Conservation (phyloP, 768 basidiomycete species). For the Gymnopilus dilepis region DNA sequence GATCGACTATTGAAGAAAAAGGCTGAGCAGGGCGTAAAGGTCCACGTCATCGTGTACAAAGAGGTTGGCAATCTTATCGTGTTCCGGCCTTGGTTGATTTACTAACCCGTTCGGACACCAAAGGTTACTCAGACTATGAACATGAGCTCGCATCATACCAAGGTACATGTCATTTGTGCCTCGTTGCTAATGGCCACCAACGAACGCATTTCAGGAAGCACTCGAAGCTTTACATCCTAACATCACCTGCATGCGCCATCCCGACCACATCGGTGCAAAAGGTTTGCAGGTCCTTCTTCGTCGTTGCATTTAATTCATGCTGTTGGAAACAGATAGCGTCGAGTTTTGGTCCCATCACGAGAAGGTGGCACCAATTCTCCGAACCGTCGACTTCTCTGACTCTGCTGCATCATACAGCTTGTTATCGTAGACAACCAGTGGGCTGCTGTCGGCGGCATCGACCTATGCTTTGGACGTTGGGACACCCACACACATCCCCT, state of each 20-base stretch:
- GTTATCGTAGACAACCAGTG: constrained; percentile 87
- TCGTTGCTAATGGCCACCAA: background rate
- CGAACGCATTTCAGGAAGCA: constrained; percentile 49
- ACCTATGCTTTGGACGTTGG: constrained; percentile 97
- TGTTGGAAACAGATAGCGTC: constrained; percentile 59
- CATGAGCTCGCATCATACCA: constrained; percentile 88
- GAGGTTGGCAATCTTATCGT: constrained; percentile 53
- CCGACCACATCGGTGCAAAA: constrained; percentile 87
- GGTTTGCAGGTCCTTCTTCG: constrained; percentile 36
- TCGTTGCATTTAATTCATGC: background rate
- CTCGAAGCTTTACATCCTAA: constrained; percentile 88
- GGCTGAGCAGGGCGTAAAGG: constrained; percentile 89
- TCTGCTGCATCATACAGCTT: constrained; percentile 39
- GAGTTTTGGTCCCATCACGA: constrained; percentile 95
- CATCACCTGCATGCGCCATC: constrained; percentile 88
- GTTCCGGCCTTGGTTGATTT: background rate
- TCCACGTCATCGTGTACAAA: constrained; percentile 94
- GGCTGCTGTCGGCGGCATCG: constrained; percentile 92
- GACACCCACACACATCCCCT: constrained; percentile 91
- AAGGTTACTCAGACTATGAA: constrained; percentile 93
- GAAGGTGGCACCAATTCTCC: constrained; percentile 48
- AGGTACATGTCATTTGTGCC: constrained; percentile 39
- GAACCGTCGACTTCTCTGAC: too few species aligned
- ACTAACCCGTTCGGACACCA: background rate
- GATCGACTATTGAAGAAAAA: constrained; percentile 86